phyloP scores from a whole-genome alignment of 306 rosid species.

The Quercus glauca region DNA sequence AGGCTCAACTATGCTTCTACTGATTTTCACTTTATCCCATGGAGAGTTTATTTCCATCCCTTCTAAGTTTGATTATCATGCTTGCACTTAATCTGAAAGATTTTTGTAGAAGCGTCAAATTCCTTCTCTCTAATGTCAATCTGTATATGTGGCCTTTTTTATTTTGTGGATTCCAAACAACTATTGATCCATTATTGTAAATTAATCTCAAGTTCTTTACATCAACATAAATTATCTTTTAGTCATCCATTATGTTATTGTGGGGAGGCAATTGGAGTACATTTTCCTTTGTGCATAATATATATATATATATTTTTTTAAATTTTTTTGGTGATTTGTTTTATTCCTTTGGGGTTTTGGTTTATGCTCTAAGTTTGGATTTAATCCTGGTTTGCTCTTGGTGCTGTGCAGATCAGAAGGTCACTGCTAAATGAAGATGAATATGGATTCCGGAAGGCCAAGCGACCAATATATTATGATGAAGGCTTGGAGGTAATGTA shows the following conservation, averaged over 20 bases:
- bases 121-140: neutral
- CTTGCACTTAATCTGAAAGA: neutral
- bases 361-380: slow-evolving; percentile 14
- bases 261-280: neutral
- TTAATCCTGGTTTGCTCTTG: slow-evolving; percentile 13
- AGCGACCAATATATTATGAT: slow-evolving; percentile 80
- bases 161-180: neutral
- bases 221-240: neutral
- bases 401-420: slow-evolving; percentile 70
- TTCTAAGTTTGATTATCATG: neutral
- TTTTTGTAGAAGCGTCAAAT: neutral
- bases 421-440: slow-evolving; percentile 81
- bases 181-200: neutral
- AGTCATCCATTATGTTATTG: neutral
- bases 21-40: neutral
- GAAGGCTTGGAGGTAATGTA: slow-evolving; percentile 85
- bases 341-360: neutral
- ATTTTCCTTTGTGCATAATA: neutral
- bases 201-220: neutral
- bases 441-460: slow-evolving; percentile 80
- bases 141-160: neutral
- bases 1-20: neutral
- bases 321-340: slow-evolving; percentile 8
- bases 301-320: neutral
- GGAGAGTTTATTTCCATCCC: neutral